Evolutionary conservation across 331 rosid species (phyloP).

Genomic region (Spiraea crenata): DNA sequence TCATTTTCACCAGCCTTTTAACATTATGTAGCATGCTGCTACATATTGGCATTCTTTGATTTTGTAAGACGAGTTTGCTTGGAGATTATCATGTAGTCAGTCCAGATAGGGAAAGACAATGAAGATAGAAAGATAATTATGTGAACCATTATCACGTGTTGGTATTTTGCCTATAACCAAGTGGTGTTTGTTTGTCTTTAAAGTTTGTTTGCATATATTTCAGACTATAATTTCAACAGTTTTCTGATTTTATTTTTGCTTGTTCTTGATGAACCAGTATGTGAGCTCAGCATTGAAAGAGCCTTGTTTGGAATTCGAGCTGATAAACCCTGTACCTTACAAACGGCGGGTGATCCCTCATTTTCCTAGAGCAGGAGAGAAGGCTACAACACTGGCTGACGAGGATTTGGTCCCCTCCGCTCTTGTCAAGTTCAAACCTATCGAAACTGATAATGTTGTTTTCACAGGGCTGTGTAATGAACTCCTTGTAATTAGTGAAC

Average conservation of each 20-base stretch:
- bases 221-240: background rate
- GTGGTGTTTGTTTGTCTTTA: background rate
- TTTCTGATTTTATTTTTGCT: background rate
- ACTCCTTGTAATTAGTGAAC: conserved; percentile 78
- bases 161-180: too few species aligned
- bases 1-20: background rate
- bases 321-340: conserved; percentile 69
- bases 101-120: background rate
- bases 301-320: conserved; percentile 69
- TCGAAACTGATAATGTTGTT: conserved; percentile 79
- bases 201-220: background rate
- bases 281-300: conserved; percentile 71
- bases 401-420: conserved; percentile 90
- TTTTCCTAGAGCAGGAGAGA: conserved; percentile 54
- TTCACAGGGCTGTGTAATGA: conserved; percentile 78
- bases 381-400: conserved; percentile 58
- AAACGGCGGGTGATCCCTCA: conserved; percentile 67
- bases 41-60: background rate
- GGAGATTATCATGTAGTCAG: background rate
- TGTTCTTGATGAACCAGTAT: conserved; percentile 44
- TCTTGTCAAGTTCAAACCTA: conserved; percentile 81
- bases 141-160: too few species aligned
- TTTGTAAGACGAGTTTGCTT: background rate
- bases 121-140: background rate
- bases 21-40: background rate